Conservation (phyloP, 1,284 basidiomycete genomes). For the Melanopsichium pennsylvanicum region DNA sequence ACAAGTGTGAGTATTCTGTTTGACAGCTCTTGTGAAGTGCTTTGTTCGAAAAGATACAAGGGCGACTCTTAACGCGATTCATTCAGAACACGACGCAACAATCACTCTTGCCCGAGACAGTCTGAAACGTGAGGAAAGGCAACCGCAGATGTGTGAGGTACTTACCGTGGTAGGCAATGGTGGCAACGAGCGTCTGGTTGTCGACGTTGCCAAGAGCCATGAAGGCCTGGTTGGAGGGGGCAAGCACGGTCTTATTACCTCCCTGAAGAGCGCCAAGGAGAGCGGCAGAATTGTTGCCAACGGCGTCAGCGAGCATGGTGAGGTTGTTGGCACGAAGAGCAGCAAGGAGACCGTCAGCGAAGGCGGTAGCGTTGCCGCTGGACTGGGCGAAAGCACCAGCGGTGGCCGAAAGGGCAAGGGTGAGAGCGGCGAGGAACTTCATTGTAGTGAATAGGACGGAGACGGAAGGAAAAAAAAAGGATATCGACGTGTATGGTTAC, state of each 20-base stretch:
- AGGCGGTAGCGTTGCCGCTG: constrained; percentile 39
- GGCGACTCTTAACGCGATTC: too few relatives aligned
- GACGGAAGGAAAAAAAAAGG: background rate
- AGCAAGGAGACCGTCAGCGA: constrained; percentile 39
- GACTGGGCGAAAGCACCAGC: constrained; percentile 36
- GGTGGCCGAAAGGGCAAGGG: constrained; percentile 35
- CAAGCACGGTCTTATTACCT: constrained; percentile 66
- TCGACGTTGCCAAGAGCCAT: constrained; percentile 65
- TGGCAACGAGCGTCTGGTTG: constrained; percentile 68
- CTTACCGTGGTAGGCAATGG: constrained; percentile 72
- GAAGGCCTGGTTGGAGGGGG: constrained; percentile 67
- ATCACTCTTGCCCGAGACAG: too few relatives aligned
- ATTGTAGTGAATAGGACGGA: constrained; percentile 10
- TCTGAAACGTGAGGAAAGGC: too few relatives aligned
- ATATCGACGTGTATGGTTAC: constrained; percentile 9
- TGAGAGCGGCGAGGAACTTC: constrained; percentile 48
- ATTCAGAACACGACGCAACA: too few relatives aligned
- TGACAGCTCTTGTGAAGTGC: background rate
- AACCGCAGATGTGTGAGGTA: background rate
- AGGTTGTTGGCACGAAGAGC: constrained; percentile 48
- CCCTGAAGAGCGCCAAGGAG: constrained; percentile 37
- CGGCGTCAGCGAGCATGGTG: constrained; percentile 41
- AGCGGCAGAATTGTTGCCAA: constrained; percentile 31
- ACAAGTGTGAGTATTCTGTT: background rate
- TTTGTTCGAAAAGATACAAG: background rate